Percentiles rank a stretch among this genome's conserved stretches.
phyloP scores from a whole-genome alignment of 768 basidiomycete species.

The Xerocomus spinulosus region DNA sequence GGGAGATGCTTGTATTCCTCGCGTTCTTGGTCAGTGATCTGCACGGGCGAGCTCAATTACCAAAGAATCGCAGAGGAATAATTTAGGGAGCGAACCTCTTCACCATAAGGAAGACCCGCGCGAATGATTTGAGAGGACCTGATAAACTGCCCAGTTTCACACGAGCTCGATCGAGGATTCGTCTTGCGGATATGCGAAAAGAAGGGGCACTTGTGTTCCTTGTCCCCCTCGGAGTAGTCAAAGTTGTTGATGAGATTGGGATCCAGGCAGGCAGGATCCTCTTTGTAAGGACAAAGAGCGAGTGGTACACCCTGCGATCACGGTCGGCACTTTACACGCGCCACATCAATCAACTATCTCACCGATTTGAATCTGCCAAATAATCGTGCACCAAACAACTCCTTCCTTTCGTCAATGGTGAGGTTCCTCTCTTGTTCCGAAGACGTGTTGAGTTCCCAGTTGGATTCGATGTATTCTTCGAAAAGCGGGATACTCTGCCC shows the following conservation, averaged over 20 bases:
- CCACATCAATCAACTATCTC: neutral
- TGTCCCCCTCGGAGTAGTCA: constrained; percentile 23
- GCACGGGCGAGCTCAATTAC: neutral
- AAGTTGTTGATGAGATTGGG: constrained; percentile 41
- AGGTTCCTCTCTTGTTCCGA: constrained; percentile 17
- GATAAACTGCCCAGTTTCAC: constrained; percentile 15
- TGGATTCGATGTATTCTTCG: constrained; percentile 21
- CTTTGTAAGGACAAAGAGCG: constrained; percentile 40
- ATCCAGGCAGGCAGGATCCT: constrained; percentile 37
- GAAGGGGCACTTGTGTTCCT: constrained; percentile 36
- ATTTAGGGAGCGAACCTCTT: constrained; percentile 10
- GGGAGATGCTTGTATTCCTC: neutral
- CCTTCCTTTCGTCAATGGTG: neutral
- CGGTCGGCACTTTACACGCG: no score
- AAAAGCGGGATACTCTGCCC: constrained; percentile 42
- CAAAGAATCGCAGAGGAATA: no score
- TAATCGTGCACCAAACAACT: constrained; percentile 35
- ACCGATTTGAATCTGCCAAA: constrained; percentile 47
- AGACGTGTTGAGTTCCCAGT: neutral
- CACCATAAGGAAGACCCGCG: constrained; percentile 34
- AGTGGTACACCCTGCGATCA: constrained; percentile 35
- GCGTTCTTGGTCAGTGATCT: constrained; percentile 9
- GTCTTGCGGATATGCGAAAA: constrained; percentile 47
- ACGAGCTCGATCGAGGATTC: constrained; percentile 34
- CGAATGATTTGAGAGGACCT: constrained; percentile 28